Evolutionary conservation across 805 yeast genomes (phyloP).

Genomic region (Schwanniomyces vanrijiae): DNA sequence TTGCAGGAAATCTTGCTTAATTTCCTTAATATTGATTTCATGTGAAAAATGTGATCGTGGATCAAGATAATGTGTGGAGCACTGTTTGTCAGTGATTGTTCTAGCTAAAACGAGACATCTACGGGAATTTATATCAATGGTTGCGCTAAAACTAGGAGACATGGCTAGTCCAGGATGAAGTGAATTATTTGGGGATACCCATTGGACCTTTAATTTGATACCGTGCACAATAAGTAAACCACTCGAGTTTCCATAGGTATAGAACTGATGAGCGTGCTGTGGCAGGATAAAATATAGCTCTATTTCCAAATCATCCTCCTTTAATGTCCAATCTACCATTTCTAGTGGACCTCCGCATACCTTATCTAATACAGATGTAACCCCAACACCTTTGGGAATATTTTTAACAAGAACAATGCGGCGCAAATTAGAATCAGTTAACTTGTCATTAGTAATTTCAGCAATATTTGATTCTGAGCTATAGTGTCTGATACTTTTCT

Average conservation of each 20-base stretch:
- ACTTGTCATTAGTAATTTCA: background rate
- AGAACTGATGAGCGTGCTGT: slow-evolving; percentile 55
- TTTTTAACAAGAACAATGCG: slow-evolving; percentile 38
- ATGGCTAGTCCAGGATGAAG: slow-evolving; percentile 31
- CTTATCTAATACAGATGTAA: slow-evolving; percentile 52
- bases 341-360: slow-evolving; percentile 73
- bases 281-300: slow-evolving; percentile 54
- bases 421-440: slow-evolving; percentile 3
- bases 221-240: slow-evolving; percentile 65
- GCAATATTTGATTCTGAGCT: background rate
- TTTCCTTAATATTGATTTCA: slow-evolving; percentile 44
- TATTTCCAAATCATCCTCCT: slow-evolving; percentile 18
- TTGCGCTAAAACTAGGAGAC: slow-evolving; percentile 11
- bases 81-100: slow-evolving; percentile 18
- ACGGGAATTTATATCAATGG: slow-evolving; percentile 34
- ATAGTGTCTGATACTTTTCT: slow-evolving; percentile 3
- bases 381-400: slow-evolving; percentile 44
- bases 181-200: slow-evolving; percentile 62
- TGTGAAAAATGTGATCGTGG: slow-evolving; percentile 40
- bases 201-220: slow-evolving; percentile 40
- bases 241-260: slow-evolving; percentile 45
- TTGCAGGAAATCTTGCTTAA: slow-evolving; percentile 48
- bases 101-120: slow-evolving; percentile 50
- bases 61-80: slow-evolving; percentile 38
- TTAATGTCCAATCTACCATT: slow-evolving; percentile 31